Percentiles rank a stretch among this genome's conserved stretches.
These are phyloP conservation scores for Penicillium waksmanii DNA, from an alignment of 495 filamentous ascomycete genomes.

Conservation along the genomic window DNA sequence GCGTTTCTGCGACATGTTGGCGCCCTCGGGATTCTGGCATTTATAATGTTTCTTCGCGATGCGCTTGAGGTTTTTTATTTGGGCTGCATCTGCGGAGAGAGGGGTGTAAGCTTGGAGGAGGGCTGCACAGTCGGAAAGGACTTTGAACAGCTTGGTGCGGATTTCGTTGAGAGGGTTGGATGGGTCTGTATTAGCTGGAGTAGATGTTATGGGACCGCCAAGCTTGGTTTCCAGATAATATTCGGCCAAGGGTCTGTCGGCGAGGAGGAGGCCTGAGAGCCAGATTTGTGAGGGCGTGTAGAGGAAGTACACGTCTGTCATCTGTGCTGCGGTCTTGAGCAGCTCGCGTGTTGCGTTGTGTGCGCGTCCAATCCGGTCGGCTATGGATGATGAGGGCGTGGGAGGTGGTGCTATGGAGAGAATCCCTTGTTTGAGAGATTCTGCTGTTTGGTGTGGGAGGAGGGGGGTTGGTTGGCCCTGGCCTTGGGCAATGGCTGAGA, in stretches of 20 bases:
- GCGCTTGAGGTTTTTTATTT: conserved; percentile 56
- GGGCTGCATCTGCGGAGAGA: conserved; percentile 47
- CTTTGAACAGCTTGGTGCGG: conserved; percentile 45
- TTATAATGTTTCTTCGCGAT: conserved; percentile 75
- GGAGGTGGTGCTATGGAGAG: conserved; percentile 31
- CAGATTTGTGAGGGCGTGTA: conserved; percentile 95
- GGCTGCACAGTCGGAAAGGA: conserved; percentile 45
- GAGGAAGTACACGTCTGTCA: conserved; percentile 94
- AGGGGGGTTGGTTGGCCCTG: conserved; percentile 46
- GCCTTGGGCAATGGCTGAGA: conserved; percentile 65
- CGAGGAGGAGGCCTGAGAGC: conserved; percentile 75
- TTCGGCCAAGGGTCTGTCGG: conserved; percentile 70
- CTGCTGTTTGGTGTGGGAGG: conserved; percentile 36
- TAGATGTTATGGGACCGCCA: conserved; percentile 30
- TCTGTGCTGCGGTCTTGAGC: conserved; percentile 75
- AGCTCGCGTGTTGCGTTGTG: conserved; percentile 71
- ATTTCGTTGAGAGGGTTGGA: conserved; percentile 34
- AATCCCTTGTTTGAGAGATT: conserved; percentile 39
- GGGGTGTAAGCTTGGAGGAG: conserved; percentile 42
- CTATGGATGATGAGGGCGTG: conserved; percentile 32
- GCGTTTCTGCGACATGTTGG: conserved; percentile 51
- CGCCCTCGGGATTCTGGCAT: conserved; percentile 73
- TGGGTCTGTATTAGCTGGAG: conserved; percentile 10
- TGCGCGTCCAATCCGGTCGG: conserved; percentile 62
- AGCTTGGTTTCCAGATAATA: conserved; percentile 79